Base-by-base conservation (phyloP, 768 basidiomycete genomes). In the Mycena crocata region DNA sequence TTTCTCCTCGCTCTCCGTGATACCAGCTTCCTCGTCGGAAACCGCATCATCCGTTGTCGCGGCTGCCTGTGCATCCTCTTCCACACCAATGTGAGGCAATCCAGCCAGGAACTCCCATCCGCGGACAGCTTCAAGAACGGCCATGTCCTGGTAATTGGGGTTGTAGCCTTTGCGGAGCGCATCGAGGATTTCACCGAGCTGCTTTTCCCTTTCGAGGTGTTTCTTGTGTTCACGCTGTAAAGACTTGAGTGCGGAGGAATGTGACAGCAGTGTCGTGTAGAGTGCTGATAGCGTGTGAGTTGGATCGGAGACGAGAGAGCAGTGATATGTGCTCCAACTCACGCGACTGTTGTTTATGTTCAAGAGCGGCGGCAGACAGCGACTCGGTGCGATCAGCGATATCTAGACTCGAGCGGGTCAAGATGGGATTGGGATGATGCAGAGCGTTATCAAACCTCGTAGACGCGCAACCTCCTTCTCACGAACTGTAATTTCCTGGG, bases 111-210 rank as follows among this genome's bases (percentile, higher is more conserved):
- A 89, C 75, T 95, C 93, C 90, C 94, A 99, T 17, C 96, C 96
- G 50, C 95, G 90, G 19, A 98, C 96, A 21, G 97, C 96, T 71
- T 97, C 96, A 31, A 98, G 87, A 51, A 99, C 97, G 2, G 95
- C 96, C 97, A 99, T 99, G 75, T 99, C 97, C 76, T 98, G 96
- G 79, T 98, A 98, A 77, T 99, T 99, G 19, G 97, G 97, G 77
- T 99, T 99, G 81, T 98, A 98, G 5, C 92, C 90, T 13, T 88
- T 86, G 24, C 94, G 87, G 14, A 99, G 87, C 31, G 90, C 83
- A 63, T 90, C 86, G 8, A 99, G 86, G 55, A 99, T 93, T n/a
- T 90, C 87, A 26, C 91, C 92, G 3, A 99, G 87, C 49, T 89
- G 84, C 65, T 87, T 87, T 73, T 96, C 90, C 56, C 91, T 90